phyloP scores from a whole-genome alignment of 169 alveolate species.

The Eimeria maxima region DNA sequence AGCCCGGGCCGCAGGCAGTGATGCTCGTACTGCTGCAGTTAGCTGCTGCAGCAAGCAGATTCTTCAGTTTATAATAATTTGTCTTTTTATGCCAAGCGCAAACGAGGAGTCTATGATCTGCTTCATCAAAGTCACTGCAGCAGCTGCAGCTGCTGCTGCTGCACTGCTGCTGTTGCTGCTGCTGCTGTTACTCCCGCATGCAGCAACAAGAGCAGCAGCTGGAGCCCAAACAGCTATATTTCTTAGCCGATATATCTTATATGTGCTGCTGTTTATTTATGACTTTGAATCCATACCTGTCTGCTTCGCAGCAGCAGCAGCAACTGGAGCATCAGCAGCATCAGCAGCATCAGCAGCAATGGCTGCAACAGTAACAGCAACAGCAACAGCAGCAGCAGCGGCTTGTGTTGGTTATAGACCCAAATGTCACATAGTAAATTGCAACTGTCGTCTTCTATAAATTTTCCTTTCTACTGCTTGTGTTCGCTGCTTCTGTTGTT shows the following conservation, averaged over 20 bases:
- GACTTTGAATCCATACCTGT: background rate
- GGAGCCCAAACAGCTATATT: background rate
- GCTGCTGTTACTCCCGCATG: background rate
- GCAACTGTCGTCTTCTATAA: no score
- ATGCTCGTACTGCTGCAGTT: background rate
- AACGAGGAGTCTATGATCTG: background rate
- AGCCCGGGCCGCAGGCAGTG: background rate
- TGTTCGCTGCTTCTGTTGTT: no score
- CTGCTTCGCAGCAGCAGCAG: background rate
- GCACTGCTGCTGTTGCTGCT: background rate
- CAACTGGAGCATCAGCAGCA: background rate
- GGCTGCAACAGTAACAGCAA: background rate
- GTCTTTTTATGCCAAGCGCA: background rate
- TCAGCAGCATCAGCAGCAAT: background rate
- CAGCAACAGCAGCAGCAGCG: background rate
- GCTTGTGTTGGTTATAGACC: background rate
- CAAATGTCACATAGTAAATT: no score
- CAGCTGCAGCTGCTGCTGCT: slow-evolving; percentile 10
- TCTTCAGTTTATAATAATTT: background rate
- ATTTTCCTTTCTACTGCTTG: no score
- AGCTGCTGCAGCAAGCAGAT: background rate
- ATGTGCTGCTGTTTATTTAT: no score
- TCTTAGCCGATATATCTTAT: background rate
- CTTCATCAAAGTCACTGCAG: background rate
- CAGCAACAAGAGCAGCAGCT: background rate